phyloP scores from a whole-genome alignment of 768 basidiomycete species.

The Suillus plorans region DNA sequence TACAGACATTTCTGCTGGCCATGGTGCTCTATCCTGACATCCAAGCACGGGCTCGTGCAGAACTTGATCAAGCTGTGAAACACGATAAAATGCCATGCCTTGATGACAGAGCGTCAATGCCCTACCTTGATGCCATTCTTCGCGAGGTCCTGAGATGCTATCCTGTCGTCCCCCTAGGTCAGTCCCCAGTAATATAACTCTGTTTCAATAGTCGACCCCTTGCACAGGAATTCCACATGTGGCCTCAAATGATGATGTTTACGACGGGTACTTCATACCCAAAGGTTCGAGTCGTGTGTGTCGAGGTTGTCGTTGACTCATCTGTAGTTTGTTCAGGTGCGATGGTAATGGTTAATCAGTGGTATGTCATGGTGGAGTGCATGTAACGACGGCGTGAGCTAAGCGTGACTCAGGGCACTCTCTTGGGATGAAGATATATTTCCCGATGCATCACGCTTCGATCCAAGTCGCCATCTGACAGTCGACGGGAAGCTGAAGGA shows the following conservation, averaged over 20 bases:
- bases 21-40: conserved; percentile 28
- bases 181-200: not conserved
- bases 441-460: not conserved
- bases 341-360: not conserved
- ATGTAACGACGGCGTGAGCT: too few relatives aligned
- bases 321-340: not conserved
- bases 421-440: not conserved
- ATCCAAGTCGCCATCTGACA: not conserved
- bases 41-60: conserved; percentile 26
- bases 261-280: conserved; percentile 47
- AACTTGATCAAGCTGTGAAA: conserved; percentile 23
- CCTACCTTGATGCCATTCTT: conserved; percentile 24
- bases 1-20: conserved; percentile 27
- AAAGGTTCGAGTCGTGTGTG: conserved; percentile 35
- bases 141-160: conserved; percentile 22
- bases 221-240: conserved; percentile 20
- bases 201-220: not conserved
- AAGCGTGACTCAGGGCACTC: not conserved
- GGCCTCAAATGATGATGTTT: conserved; percentile 35
- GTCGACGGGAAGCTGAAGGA: not conserved
- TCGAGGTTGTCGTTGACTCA: not conserved
- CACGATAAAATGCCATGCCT: conserved; percentile 13
- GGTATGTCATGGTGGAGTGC: not conserved
- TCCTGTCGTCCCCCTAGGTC: conserved; percentile 25
- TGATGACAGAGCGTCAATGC: conserved; percentile 19